Conservation (phyloP, 139 green algal genomes). For the Choricystis sp. region DNA sequence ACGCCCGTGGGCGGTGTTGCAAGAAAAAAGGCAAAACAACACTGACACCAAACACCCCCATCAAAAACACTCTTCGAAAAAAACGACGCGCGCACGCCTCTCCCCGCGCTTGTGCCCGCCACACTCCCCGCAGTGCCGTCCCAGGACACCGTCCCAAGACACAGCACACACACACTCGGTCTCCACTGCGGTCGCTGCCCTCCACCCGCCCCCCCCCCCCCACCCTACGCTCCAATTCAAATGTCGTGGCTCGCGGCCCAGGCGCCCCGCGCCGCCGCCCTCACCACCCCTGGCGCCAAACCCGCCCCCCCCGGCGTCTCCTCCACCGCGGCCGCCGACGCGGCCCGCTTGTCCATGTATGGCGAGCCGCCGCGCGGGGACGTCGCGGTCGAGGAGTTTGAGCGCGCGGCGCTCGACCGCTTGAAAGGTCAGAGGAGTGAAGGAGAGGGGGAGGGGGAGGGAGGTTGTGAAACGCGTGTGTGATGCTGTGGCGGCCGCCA, state of each 20-base stretch:
- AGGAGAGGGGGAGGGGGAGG: background rate
- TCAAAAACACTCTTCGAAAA: too few species aligned
- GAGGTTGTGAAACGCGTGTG: background rate
- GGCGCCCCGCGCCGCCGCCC: background rate
- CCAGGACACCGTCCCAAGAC: too few species aligned
- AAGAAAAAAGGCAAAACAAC: too few species aligned
- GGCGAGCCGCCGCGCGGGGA: constrained; percentile 37
- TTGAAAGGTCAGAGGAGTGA: constrained; percentile 38
- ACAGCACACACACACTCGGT: too few species aligned
- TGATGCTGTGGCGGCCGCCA: background rate
- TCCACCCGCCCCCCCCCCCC: too few species aligned
- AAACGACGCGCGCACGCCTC: too few species aligned
- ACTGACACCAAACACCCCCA: too few species aligned
- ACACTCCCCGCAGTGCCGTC: too few species aligned
- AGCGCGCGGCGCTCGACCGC: constrained; percentile 70
- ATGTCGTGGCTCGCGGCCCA: constrained; percentile 1
- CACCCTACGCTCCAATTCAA: background rate
- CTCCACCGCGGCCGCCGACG: background rate
- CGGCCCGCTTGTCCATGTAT: constrained; percentile 54
- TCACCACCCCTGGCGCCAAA: background rate
- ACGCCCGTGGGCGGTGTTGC: too few species aligned
- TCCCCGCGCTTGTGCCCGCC: too few species aligned
- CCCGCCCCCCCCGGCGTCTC: background rate
- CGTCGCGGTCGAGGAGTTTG: constrained; percentile 84
- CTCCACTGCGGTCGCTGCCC: too few species aligned